Evolutionary conservation across 495 filamentous ascomycete genomes (phyloP).

Genomic region (Aspergillus sparsus): DNA sequence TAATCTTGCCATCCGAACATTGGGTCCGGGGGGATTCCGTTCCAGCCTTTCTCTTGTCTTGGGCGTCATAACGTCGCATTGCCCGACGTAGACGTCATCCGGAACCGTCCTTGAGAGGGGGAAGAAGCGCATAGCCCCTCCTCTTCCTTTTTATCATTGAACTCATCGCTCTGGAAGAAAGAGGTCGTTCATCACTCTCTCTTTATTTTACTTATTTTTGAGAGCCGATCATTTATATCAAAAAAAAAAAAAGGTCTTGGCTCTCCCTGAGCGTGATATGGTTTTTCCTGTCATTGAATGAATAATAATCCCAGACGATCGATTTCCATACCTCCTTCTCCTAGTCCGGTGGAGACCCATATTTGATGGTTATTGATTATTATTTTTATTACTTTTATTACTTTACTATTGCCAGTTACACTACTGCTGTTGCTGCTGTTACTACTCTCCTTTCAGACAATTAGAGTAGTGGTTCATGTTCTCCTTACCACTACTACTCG

Average conservation of each 20-base stretch:
- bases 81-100: conserved; percentile 34
- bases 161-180: not conserved
- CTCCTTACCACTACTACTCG: not conserved
- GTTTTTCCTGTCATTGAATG: not conserved
- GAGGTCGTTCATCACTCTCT: not conserved
- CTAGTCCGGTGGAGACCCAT: conserved; percentile 16
- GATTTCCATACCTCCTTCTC: conserved; percentile 7
- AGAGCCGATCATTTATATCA: not conserved
- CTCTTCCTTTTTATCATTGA: conserved; percentile 7
- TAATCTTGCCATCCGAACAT: conserved; percentile 2
- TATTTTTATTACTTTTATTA: conserved; percentile 12
- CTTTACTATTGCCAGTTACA: not conserved
- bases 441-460: conserved; percentile 7
- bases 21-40: conserved; percentile 23
- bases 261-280: not conserved
- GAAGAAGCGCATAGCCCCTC: conserved; percentile 17
- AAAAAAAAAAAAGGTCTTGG: not conserved
- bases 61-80: conserved; percentile 31
- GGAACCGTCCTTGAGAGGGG: conserved; percentile 18
- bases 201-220: not conserved
- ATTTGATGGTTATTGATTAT: conserved; percentile 10
- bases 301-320: conserved; percentile 1
- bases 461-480: conserved; percentile 8
- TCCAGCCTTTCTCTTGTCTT: conserved; percentile 16
- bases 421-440: not conserved